Evolutionary conservation across 495 filamentous ascomycete genomes (phyloP), one percentile per base, ranked within the genome.

Genomic region (Collariella sp.): DNA sequence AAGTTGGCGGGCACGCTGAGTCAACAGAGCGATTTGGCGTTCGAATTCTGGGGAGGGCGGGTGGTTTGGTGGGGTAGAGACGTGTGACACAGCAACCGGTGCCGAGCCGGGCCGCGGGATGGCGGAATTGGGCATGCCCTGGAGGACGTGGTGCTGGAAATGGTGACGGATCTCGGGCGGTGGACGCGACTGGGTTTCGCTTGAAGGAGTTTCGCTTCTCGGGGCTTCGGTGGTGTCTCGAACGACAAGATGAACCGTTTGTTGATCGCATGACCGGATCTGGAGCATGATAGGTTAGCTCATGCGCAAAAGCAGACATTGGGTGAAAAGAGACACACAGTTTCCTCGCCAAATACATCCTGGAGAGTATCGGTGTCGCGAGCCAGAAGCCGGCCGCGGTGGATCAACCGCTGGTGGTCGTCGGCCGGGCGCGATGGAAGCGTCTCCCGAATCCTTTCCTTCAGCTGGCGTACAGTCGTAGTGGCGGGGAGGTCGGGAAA

Each of bases 161-260:
- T 13, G 47, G 22, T 13, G 29, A 40, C 33, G 41, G 7, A 19
- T 20, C 7, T 47, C 34, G 18, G 43, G 13, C 1, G 42, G 35
- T 48, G 38, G 36, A n/a, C 43, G 42, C 9, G 55, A 36, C 35
- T 7, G 3, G 2, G 55, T 3, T 22, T 40, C 23, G 13, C 33
- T 1, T 15, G 35, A 18, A 15, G 47, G 31, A 19, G 55, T n/a
- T n/a, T n/a, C n/a, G n/a, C n/a, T n/a, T n/a, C n/a, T n/a, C n/a
- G n/a, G 35, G 29, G 13, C 6, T 16, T 68, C 61, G 35, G 54
- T 54, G n/a, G 55, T 24, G 52, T 75, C 72, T 54, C 74, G 65
- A 20, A 87, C 63, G 7, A 83, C 83, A n/a, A 89, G 77, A 63
- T 89, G 85, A 7, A 89, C 69, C 53, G 74, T 73, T 55, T 77